These are phyloP conservation scores for Letharia columbiana DNA, from an alignment of 495 filamentous ascomycete species.

Conservation along the genomic window DNA sequence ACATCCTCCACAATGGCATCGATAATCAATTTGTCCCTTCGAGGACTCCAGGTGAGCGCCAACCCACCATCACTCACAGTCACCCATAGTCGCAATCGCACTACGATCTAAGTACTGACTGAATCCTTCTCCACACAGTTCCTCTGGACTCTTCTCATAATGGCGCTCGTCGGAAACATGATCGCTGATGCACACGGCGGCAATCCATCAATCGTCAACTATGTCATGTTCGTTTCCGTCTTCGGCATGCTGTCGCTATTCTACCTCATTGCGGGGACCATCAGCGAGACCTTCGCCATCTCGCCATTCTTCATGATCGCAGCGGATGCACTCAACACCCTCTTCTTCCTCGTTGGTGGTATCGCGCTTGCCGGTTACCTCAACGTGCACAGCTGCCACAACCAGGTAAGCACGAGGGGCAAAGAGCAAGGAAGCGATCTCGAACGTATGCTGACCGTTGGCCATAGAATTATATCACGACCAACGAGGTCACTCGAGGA, in stretches of 20 bases:
- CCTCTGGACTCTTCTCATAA: conserved; percentile 56
- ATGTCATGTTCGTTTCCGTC: conserved; percentile 55
- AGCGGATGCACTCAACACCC: conserved; percentile 50
- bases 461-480: conserved; percentile 42
- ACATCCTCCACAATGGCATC: neutral
- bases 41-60: conserved; percentile 21
- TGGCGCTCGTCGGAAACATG: conserved; percentile 62
- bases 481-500: conserved; percentile 55
- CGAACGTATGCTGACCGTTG: neutral
- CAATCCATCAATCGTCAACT: conserved; percentile 55
- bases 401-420: conserved; percentile 40
- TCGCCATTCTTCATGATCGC: conserved; percentile 48
- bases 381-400: conserved; percentile 50
- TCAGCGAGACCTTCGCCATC: conserved; percentile 40
- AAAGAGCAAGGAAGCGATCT: conserved; percentile 14
- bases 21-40: conserved; percentile 20
- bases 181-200: conserved; percentile 46
- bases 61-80: too few species aligned
- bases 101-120: conserved; percentile 8
- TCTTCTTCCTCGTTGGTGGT: conserved; percentile 59
- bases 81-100: neutral
- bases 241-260: conserved; percentile 58
- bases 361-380: conserved; percentile 58
- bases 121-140: conserved; percentile 37
- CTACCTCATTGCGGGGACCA: conserved; percentile 49